phyloP scores from a whole-genome alignment of 345 rosid genomes.

The Gossypium herbaceum region DNA sequence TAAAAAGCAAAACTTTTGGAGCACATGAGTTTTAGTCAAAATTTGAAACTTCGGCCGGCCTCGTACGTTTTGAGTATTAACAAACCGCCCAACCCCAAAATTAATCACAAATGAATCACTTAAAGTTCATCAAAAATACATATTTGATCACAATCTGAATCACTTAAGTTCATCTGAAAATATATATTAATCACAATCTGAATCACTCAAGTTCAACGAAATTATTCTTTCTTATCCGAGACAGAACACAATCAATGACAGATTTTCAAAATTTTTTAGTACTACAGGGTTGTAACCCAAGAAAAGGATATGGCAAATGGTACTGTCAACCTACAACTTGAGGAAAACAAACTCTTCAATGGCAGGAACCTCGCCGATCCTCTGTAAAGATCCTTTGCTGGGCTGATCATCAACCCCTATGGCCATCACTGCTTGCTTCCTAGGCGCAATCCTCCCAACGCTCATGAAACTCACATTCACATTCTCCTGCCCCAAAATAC shows the following conservation, averaged over 20 bases:
- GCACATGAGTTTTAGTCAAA: neutral
- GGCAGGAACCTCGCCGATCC: neutral
- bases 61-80: no score
- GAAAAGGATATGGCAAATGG: neutral
- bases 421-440: neutral
- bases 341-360: conserved; percentile 1
- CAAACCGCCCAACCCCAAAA: neutral
- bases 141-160: neutral
- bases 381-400: neutral
- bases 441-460: conserved; percentile 14
- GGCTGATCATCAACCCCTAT: neutral
- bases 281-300: neutral
- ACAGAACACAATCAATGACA: neutral
- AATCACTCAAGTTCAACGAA: neutral
- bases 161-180: no score
- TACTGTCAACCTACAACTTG: neutral
- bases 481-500: conserved; percentile 64
- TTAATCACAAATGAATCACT: neutral
- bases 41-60: neutral
- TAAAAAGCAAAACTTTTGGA: neutral
- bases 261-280: neutral
- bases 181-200: neutral
- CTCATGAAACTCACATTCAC: conserved; percentile 66
- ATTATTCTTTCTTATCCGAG: neutral
- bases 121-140: no score